A percentile compares a stretch with the other conserved stretches of the same genome.
phyloP scores from a whole-genome alignment of 495 filamentous ascomycete species.

The Aspergillus leporis region DNA sequence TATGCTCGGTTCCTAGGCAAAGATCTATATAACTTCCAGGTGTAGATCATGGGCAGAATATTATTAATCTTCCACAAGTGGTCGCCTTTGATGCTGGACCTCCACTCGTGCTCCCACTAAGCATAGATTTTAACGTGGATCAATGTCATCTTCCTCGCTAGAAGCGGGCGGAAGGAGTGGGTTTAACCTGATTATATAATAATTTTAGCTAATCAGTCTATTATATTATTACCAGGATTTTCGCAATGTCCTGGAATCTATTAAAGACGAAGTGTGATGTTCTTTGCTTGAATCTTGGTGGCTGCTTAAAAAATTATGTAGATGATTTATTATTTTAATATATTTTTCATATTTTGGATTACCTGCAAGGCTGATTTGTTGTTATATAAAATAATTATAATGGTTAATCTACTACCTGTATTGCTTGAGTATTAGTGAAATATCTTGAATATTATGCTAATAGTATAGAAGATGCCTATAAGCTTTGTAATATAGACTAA shows the following conservation, averaged over 20 bases:
- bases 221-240: slow-evolving; percentile 6
- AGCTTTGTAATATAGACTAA: too few relatives aligned
- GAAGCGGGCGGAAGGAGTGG: too few relatives aligned
- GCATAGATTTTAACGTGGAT: slow-evolving; percentile 9
- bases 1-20: slow-evolving; percentile 17
- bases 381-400: too few relatives aligned
- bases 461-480: too few relatives aligned
- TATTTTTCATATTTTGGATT: too few relatives aligned
- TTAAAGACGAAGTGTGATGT: slow-evolving; percentile 8
- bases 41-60: slow-evolving; percentile 10
- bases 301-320: too few relatives aligned
- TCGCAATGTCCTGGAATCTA: too few relatives aligned
- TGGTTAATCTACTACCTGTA: too few relatives aligned
- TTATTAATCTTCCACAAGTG: slow-evolving; percentile 18
- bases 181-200: background rate
- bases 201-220: background rate
- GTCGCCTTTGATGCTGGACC: slow-evolving; percentile 12
- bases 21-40: slow-evolving; percentile 12
- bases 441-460: background rate
- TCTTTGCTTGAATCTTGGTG: too few relatives aligned
- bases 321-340: too few relatives aligned
- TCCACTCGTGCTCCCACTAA: slow-evolving; percentile 20
- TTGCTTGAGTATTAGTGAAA: too few relatives aligned
- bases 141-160: slow-evolving; percentile 9
- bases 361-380: too few relatives aligned